Base-by-base conservation (phyloP, 306 rosid genomes). In the Datisca glomerata region DNA sequence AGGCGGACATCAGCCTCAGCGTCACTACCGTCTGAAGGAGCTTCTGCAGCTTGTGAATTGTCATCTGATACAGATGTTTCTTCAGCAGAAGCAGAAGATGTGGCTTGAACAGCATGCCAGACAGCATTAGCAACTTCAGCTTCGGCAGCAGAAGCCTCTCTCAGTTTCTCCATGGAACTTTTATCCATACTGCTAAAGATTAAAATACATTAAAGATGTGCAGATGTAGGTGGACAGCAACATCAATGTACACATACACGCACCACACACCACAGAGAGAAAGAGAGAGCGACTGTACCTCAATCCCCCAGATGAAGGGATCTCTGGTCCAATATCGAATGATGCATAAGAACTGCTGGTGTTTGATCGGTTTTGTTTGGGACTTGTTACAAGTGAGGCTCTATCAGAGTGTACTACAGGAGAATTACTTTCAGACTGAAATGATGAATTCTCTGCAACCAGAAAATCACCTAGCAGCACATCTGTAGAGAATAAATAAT, bases 141-240 rank as follows among this genome's bases (percentile, higher is more conserved):
- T 79, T 91, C 99, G 24, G 96, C 99, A 61, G 99, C 96, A 47
- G 99, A 91, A 64, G 99, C 99, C 64, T 80, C 82, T 70, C 99
- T 77, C 53, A 91, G 75, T 69, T 91, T 89, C 77, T 89, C 98
- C 79, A 84, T 50, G 21, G 98, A 89, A 41, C 62, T 75, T 66
- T 71, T 75, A 60, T 80, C 99, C 85, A 85, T 66, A 56, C 86
- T 70, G 80, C 60, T 55, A 60, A 57, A 55, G 39, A 50, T 28
- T 22, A 2, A 38, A 12, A 36, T 25, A 11, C 47, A 53, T 53
- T 21, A 22, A 50, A 13, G 37, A 36, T n/a, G n/a, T n/a, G n/a
- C n/a, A n/a, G n/a, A n/a, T n/a, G n/a, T n/a, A n/a, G n/a, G n/a
- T n/a, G n/a, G n/a, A n/a, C 21, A 17, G 43, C 33, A 36, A 50